These are phyloP conservation scores for Hypericum androsaemum DNA, from an alignment of 345 rosid species.

Conservation along the genomic window DNA sequence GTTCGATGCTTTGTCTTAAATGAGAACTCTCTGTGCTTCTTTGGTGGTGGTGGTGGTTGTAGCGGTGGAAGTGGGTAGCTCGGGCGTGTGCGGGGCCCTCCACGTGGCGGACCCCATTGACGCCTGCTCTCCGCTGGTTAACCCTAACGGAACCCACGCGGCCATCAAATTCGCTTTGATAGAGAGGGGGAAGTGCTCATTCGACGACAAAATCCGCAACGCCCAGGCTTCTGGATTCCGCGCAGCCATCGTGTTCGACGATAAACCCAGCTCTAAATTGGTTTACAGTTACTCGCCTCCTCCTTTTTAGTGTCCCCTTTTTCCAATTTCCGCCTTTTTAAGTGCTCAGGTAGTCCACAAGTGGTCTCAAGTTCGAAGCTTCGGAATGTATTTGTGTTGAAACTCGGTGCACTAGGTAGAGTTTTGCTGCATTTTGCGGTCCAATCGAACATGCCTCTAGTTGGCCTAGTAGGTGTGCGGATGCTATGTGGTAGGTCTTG, in stretches of 20 bases:
- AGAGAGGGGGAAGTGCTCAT: slow-evolving; percentile 51
- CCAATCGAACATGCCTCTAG: no score
- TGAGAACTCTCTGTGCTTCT: background rate
- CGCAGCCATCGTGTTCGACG: slow-evolving; percentile 56
- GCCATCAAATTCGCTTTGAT: slow-evolving; percentile 37
- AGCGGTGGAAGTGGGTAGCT: slow-evolving; percentile 32
- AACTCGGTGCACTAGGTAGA: no score
- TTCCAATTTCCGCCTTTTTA: background rate
- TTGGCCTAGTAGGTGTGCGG: no score
- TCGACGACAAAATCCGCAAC: slow-evolving; percentile 47
- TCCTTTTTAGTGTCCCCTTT: background rate
- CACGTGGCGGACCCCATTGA: slow-evolving; percentile 46
- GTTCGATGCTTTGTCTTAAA: background rate
- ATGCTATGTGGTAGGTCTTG: no score
- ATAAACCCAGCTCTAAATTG: slow-evolving; percentile 37
- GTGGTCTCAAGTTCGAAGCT: no score
- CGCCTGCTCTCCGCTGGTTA: slow-evolving; percentile 41
- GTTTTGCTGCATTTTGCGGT: no score
- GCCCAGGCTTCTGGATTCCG: slow-evolving; percentile 46
- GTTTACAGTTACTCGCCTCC: slow-evolving; percentile 40
- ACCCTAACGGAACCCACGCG: slow-evolving; percentile 22
- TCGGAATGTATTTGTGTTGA: no score
- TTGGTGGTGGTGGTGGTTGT: background rate
- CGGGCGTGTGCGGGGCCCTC: slow-evolving; percentile 54
- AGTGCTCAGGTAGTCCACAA: no score